Evolutionary conservation across 139 green algal genomes (phyloP).

Genomic region (Chlorella sorokiniana): DNA sequence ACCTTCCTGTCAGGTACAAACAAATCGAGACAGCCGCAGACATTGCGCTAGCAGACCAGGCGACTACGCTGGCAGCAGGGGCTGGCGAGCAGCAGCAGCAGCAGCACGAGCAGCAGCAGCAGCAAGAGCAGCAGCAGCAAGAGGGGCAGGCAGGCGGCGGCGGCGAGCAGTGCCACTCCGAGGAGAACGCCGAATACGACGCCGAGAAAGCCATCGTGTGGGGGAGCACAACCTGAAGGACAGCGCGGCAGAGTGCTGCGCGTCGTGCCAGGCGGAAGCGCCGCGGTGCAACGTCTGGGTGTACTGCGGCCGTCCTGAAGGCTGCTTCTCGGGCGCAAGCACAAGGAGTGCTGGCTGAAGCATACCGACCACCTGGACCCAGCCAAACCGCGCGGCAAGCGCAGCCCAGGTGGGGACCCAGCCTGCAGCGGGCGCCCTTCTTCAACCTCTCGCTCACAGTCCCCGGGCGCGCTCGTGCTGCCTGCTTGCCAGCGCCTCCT

Average conservation of each 20-base stretch:
- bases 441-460: not conserved
- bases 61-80: no score
- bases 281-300: constrained; percentile 46
- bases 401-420: not conserved
- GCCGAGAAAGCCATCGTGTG: constrained; percentile 2
- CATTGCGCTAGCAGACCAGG: not conserved
- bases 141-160: not conserved
- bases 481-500: not conserved
- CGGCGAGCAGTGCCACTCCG: constrained; percentile 13
- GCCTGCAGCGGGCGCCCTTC: not conserved
- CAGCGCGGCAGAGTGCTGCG: constrained; percentile 31
- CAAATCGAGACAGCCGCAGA: not conserved
- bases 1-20: not conserved
- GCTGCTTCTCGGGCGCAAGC: not conserved
- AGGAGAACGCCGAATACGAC: constrained; percentile 43
- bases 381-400: not conserved
- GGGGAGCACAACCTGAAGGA: constrained; percentile 14
- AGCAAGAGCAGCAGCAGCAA: not conserved
- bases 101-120: not conserved
- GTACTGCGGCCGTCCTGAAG: constrained; percentile 1
- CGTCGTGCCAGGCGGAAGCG: constrained; percentile 7
- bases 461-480: not conserved
- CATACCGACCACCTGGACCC: constrained; percentile 22
- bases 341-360: constrained; percentile 52
- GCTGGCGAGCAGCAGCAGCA: not conserved